Evolutionary conservation across 495 filamentous ascomycete species (phyloP), one percentile per base, ranked within the genome.

Genomic region (Neurospora sp.): DNA sequence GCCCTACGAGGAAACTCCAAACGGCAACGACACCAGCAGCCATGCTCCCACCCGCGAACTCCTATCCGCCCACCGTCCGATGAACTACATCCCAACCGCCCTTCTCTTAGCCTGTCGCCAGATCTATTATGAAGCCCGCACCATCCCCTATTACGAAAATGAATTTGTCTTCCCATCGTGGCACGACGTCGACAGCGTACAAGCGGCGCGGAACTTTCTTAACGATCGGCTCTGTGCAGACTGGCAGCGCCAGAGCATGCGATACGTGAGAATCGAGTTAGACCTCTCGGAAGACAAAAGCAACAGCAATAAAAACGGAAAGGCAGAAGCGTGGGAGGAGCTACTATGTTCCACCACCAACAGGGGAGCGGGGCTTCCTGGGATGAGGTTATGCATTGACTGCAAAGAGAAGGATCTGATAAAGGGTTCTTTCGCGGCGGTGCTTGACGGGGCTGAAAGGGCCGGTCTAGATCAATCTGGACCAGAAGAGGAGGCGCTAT

Each of bases 101-200:
- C 72, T 83, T 31, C 79, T 82, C 9, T 48, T 41, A 37, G 48
- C 79, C 5, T 82, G 76, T 69, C 72, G 73, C 27, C 79, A 79
- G 70, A 70, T 81, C 7, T 83, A 84, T 75, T 18, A 72, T 31
- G 81, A 83, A 71, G 74, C 74, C 20, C 74, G 81, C 41, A 14
- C 69, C 16, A 27, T 82, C 38, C 77, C 82, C 6, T 83, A 82
- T 70, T 74, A 72, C n/a, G 73, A 76, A 16, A 82, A 82, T 72
- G 81, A 82, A 74, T 83, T 84, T 70, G 76, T 78, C 31, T 83
- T 82, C 39, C 73, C 77, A 35, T 79, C 79, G 18, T 82, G 78
- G 78, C 80, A 80, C 74, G 48, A 31, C 48, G 12, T 61, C 22
- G 22, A 61, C 48, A 31, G 48, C 48, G 12, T 61, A 31, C 48